Conservation (phyloP, 192 early-diverging fungal species). For the Rhizophagus clarus region DNA sequence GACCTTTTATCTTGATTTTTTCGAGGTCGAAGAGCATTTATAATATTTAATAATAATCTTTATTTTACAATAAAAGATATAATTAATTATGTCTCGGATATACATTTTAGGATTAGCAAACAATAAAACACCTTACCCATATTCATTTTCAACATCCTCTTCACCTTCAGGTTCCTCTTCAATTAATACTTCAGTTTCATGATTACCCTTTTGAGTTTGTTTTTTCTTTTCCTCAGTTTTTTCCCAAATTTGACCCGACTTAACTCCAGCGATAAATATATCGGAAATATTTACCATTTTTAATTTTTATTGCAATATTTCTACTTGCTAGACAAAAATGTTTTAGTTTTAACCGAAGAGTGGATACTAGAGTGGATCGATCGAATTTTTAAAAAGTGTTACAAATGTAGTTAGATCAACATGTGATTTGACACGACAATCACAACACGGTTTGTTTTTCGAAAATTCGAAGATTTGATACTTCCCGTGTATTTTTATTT, state of each 20-base stretch:
- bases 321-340: not conserved
- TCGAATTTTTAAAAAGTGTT: no score
- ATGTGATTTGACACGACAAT: no score
- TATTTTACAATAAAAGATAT: not conserved
- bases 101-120: not conserved
- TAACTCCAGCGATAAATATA: not conserved
- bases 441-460: no score
- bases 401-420: no score
- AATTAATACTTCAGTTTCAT: not conserved
- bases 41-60: not conserved
- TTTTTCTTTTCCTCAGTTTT: not conserved
- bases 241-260: not conserved
- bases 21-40: constrained; percentile 10
- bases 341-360: no score
- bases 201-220: not conserved
- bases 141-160: not conserved
- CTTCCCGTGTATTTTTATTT: no score
- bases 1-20: not conserved
- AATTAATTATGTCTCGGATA: not conserved
- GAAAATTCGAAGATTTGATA: no score
- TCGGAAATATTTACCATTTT: not conserved
- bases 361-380: no score
- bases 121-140: not conserved
- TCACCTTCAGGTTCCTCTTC: not conserved
- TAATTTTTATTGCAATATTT: not conserved